Conservation (phyloP, 2,329 filamentous ascomycete species). For the Stagonosporopsis tanaceti region DNA sequence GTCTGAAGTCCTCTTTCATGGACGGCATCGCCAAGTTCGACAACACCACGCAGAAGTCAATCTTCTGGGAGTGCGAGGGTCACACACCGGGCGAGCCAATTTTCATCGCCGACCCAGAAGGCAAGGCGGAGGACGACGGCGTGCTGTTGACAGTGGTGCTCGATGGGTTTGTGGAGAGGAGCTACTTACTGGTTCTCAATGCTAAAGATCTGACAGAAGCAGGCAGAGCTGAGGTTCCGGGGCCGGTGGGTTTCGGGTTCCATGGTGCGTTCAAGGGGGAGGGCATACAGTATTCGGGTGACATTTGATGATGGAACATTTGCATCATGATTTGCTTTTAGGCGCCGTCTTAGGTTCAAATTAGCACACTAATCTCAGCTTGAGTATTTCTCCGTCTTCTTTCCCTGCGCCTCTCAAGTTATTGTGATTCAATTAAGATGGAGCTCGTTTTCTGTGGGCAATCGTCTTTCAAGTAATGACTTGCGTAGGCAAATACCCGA, state of each 20-base stretch:
- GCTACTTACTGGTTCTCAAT: conserved; percentile 72
- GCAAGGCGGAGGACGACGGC: conserved; percentile 67
- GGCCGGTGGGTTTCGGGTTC: conserved; percentile 69
- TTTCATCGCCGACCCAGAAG: conserved; percentile 65
- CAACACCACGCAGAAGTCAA: conserved; percentile 58
- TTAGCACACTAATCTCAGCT: neutral
- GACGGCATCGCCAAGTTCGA: conserved; percentile 74
- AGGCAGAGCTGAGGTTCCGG: conserved; percentile 69
- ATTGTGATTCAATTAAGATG: neutral
- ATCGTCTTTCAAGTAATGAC: too few species aligned
- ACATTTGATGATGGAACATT: conserved; percentile 9
- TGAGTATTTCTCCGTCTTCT: too few species aligned
- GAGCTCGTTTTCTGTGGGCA: too few species aligned
- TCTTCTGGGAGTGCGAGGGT: conserved; percentile 66
- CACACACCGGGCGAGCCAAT: conserved; percentile 76
- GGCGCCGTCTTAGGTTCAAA: neutral
- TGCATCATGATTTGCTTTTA: neutral
- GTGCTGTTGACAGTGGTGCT: conserved; percentile 70
- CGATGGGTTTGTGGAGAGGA: conserved; percentile 65
- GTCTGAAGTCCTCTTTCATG: conserved; percentile 66
- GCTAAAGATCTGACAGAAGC: conserved; percentile 69
- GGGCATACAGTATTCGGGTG: conserved; percentile 25
- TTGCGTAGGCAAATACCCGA: too few species aligned
- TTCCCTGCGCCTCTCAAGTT: neutral
- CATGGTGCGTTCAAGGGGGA: conserved; percentile 64